Evolutionary conservation across 768 basidiomycete genomes (phyloP).

Genomic region (Termitomyces sp.): DNA sequence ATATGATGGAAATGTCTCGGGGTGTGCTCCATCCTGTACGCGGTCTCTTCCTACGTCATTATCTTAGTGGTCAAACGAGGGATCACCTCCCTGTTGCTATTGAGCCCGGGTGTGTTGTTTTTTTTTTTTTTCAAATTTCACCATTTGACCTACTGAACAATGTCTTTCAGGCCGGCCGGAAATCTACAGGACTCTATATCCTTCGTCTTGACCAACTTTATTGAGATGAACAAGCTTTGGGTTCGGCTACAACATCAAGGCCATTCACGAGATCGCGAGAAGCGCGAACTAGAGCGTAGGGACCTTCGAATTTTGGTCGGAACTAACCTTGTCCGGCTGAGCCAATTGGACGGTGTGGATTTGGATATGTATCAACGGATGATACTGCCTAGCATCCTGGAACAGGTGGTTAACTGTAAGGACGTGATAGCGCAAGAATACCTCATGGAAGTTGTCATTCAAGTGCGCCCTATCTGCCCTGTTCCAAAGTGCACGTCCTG

Average conservation of each 20-base stretch:
- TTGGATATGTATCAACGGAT: conserved; percentile 82
- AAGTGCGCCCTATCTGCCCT: conserved; percentile 48
- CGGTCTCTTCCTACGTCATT: conserved; percentile 93
- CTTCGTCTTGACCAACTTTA: conserved; percentile 97
- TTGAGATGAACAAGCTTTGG: conserved; percentile 99
- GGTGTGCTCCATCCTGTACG: conserved; percentile 97
- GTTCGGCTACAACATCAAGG: conserved; percentile 98
- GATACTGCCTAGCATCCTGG: conserved; percentile 90
- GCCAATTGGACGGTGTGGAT: conserved; percentile 95
- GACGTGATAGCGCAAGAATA: conserved; percentile 99
- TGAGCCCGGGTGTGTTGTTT: conserved; percentile 66
- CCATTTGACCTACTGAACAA: not conserved
- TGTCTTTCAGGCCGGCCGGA: conserved; percentile 64
- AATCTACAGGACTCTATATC: conserved; percentile 93
- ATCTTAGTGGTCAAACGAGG: conserved; percentile 94
- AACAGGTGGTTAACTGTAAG: conserved; percentile 98
- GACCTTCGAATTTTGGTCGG: conserved; percentile 96
- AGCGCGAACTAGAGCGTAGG: conserved; percentile 92
- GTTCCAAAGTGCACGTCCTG: not conserved
- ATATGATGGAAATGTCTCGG: conserved; percentile 99
- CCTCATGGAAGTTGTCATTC: conserved; percentile 99
- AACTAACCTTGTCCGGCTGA: conserved; percentile 93
- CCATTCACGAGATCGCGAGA: conserved; percentile 94
- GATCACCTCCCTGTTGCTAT: conserved; percentile 90
- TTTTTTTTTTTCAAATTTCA: not conserved